Percentiles rank a stretch among this genome's conserved stretches.
Conservation (phyloP, 345 rosid species). For the Salix exigua region DNA sequence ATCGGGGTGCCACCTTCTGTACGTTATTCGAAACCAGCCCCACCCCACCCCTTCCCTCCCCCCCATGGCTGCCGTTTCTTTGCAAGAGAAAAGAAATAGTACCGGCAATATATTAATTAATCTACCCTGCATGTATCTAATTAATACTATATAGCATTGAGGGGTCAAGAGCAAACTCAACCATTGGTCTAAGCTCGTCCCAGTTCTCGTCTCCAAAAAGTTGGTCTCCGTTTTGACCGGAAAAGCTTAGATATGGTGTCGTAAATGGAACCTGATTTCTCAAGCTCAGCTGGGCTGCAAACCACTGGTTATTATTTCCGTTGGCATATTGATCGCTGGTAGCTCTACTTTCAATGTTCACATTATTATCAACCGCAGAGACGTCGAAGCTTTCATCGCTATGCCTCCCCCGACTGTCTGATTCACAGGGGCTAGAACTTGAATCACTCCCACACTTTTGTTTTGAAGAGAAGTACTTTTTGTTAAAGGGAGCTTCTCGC, state of each 20-base stretch:
- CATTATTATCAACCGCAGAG: not conserved
- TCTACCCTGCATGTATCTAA: not conserved
- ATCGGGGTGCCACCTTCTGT: not conserved
- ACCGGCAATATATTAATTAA: not conserved
- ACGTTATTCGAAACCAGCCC: not conserved
- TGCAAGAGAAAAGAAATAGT: not conserved
- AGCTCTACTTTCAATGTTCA: slow-evolving; percentile 8
- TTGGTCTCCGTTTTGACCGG: slow-evolving; percentile 2
- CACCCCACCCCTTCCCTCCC: not conserved
- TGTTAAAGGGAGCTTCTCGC: slow-evolving; percentile 20
- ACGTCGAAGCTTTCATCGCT: not conserved
- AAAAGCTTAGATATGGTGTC: slow-evolving; percentile 15
- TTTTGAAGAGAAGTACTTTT: slow-evolving; percentile 10
- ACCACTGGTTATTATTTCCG: not conserved
- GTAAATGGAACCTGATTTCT: slow-evolving; percentile 6
- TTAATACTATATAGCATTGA: not conserved
- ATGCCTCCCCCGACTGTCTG: not conserved
- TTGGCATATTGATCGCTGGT: not conserved
- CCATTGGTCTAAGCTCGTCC: slow-evolving; percentile 39
- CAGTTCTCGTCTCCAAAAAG: slow-evolving; percentile 13
- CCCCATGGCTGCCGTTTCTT: not conserved
- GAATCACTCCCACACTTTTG: slow-evolving; percentile 1
- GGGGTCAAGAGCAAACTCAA: slow-evolving; percentile 11
- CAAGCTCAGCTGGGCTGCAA: slow-evolving; percentile 10
- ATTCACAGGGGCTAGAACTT: not conserved